These are phyloP conservation scores for Fusarium gaditjirri DNA, from an alignment of 2,329 filamentous ascomycete species.

Conservation along the genomic window DNA sequence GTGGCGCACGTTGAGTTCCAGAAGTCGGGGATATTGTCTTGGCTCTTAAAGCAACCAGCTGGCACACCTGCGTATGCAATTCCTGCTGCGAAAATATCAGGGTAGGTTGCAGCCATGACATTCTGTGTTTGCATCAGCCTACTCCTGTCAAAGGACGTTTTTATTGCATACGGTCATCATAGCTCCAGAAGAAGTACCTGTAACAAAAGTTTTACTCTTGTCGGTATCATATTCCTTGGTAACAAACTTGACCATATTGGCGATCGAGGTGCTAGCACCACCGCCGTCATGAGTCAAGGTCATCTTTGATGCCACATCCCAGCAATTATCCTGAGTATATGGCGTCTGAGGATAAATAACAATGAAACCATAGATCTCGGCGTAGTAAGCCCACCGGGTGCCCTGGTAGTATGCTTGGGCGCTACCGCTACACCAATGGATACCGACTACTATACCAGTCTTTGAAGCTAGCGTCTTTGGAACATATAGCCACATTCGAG, in stretches of 20 bases:
- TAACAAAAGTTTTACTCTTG: constrained; percentile 59
- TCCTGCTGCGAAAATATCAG: constrained; percentile 63
- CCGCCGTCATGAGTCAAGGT: constrained; percentile 63
- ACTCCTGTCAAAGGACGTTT: rapidly evolving
- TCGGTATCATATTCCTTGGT: constrained; percentile 61
- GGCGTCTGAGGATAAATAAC: constrained; percentile 58
- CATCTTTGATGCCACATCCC: constrained; percentile 66
- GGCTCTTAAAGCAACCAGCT: constrained; percentile 62
- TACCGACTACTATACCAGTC: constrained; percentile 63
- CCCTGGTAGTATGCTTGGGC: constrained; percentile 62
- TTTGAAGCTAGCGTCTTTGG: constrained; percentile 52
- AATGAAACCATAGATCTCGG: constrained; percentile 67
- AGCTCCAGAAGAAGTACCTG: constrained; percentile 46
- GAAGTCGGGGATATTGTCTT: constrained; percentile 53
- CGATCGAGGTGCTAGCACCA: constrained; percentile 61
- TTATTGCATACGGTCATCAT: constrained; percentile 38
- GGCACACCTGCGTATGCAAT: constrained; percentile 64
- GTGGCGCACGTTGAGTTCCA: constrained; percentile 67
- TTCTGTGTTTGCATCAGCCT: constrained; percentile 45
- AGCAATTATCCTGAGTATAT: constrained; percentile 58
- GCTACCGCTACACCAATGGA: constrained; percentile 67
- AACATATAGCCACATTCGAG: constrained; percentile 46
- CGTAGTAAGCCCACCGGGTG: constrained; percentile 62
- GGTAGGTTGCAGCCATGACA: constrained; percentile 64
- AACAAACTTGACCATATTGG: constrained; percentile 64